Evolutionary conservation across 805 yeast genomes (phyloP).

Genomic region (Yamadazyma sp.): DNA sequence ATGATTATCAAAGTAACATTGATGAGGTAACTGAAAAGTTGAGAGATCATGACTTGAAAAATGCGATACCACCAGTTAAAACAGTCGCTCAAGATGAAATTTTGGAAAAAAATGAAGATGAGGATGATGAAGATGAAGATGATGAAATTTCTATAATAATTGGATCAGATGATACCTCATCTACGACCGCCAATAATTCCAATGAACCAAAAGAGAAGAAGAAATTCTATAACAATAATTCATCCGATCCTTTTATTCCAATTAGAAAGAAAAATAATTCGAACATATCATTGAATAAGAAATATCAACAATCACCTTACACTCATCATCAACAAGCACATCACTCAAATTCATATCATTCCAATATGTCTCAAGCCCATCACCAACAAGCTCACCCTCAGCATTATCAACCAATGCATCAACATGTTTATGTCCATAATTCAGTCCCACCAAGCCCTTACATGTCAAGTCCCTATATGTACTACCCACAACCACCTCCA

Average conservation of each 20-base stretch:
- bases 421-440: neutral
- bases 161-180: conserved; percentile 29
- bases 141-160: conserved; percentile 39
- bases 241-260: conserved; percentile 22
- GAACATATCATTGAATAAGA: conserved; percentile 18
- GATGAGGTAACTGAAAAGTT: neutral
- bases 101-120: conserved; percentile 15
- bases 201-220: conserved; percentile 11
- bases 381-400: conserved; percentile 1
- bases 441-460: neutral
- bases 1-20: neutral
- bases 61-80: neutral
- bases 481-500: conserved; percentile 1
- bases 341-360: neutral
- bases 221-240: conserved; percentile 12
- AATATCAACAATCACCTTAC: conserved; percentile 6
- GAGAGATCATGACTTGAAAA: neutral
- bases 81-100: too few species aligned
- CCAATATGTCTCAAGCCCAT: too few species aligned
- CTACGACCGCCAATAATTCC: conserved; percentile 17
- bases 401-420: conserved; percentile 1
- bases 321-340: conserved; percentile 5
- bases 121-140: conserved; percentile 28
- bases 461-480: neutral
- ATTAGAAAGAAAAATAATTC: conserved; percentile 7